Base-by-base conservation (phyloP, 2,329 filamentous ascomycete genomes). In the Verticillium longisporum region DNA sequence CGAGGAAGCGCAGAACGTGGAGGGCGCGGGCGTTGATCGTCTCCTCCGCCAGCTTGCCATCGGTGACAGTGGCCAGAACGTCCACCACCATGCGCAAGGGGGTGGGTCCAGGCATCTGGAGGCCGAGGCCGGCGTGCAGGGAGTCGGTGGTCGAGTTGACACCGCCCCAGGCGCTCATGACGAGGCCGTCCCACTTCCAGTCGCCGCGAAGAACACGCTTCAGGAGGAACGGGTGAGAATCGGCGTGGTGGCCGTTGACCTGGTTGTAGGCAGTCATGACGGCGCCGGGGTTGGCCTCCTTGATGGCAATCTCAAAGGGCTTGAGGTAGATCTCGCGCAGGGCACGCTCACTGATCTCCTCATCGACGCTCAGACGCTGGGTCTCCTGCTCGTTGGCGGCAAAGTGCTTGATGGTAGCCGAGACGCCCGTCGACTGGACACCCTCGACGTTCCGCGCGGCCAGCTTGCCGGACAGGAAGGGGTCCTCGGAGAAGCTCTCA, bases 131-230 rank as follows among this genome's bases (percentile, higher is more conserved):
- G 33, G 72, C 67, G 53, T 64, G 63, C 61, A 64, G 60, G 31
- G 63, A 60, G 33, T 64, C 63, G 11, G 61, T 58, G 33, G 68
- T 72, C 54, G 68, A 72, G 64, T 70, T 71, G 6, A 67, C 65
- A 4, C 72, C 72, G 31, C 68, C 77, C 83, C 83, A 86, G 69
- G 86, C 83, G 64, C 81, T 84, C 79, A 86, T 84, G 36, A 86
- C 71, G 56, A 85, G 68, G 1, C 83, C 83, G 2, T 82, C 74
- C 76, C 80, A 86, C 0, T 78, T 79, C 83, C 83, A 86, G 69
- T 86, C 83, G 56, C 75, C 73, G 14, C 83, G 76, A 34, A 86
- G 71, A 61, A 86, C 75, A 2, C 75, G 74, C 3, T 81, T 76
- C 3, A 86, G 71, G 72, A 86, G 36, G 67, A 70, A 70, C 1